Conservation (phyloP, 495 filamentous ascomycete species). For the Hyaloscypha hepaticicola region DNA sequence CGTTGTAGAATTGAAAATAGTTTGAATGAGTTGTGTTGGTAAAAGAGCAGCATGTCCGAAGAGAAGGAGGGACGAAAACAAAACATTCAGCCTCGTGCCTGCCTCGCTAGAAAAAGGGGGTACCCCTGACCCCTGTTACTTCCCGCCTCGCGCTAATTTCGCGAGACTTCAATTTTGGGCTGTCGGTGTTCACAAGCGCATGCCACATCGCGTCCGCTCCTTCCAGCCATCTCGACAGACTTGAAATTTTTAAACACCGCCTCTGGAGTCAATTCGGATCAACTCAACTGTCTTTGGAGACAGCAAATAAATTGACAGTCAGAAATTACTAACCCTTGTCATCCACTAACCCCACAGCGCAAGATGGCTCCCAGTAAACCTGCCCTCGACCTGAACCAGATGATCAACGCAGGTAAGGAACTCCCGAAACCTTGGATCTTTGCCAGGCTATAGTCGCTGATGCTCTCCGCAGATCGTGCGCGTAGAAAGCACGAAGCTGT, state of each 20-base stretch:
- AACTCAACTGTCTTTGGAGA: not conserved
- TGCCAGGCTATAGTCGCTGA: slow-evolving; percentile 11
- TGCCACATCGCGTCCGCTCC: slow-evolving; percentile 10
- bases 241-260: not conserved
- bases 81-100: slow-evolving; percentile 12
- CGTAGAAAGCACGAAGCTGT: slow-evolving; percentile 70
- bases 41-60: not conserved
- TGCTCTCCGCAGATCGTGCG: slow-evolving; percentile 55
- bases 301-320: not conserved
- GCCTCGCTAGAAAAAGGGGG: slow-evolving; percentile 5
- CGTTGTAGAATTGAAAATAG: slow-evolving; percentile 11
- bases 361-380: slow-evolving; percentile 29
- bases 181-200: not conserved
- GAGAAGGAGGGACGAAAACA: not conserved
- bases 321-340: slow-evolving; percentile 17
- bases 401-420: slow-evolving; percentile 28
- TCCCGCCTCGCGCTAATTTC: not conserved
- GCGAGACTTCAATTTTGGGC: slow-evolving; percentile 1
- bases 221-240: not conserved
- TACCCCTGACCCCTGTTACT: not conserved
- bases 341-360: slow-evolving; percentile 20
- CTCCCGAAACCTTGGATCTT: not conserved
- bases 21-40: slow-evolving; percentile 1
- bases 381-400: slow-evolving; percentile 29
- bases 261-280: slow-evolving; percentile 3